Base-by-base conservation (phyloP, 768 basidiomycete species). In the Chiua virens region DNA sequence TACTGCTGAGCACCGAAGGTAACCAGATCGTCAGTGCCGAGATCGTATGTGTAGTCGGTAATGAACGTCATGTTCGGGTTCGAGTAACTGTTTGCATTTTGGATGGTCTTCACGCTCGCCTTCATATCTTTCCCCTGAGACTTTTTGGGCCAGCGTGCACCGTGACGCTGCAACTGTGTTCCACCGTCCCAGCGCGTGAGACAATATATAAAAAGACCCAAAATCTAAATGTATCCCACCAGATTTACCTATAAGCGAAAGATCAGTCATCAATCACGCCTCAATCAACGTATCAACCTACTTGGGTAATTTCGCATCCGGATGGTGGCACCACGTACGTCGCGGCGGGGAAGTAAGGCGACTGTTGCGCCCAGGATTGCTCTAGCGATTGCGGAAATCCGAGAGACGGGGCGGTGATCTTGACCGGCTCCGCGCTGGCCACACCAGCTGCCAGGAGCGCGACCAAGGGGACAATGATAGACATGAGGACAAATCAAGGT, bases 121-220 rank as follows among this genome's bases (percentile, higher is more conserved):
- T 62, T 46, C 9, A 85, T 86, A 20, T 58, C 52, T 9, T 58
- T 53, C 2, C 69, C 65, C 11, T 78, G 72, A 2, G 73, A 72
- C 2, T 68, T 61, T 0, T 85, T 87, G 0, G 90, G 90, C 59
- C 75, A 90, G 23, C 90, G 80, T 0, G 87, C 84, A 4, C 88
- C 89, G 60, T 93, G 89, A 4, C 90, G 75, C 66, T 90, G 85
- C 3, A 92, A 68, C 88, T 89, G 27, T 28, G 5, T 8, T 28
- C 8, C 27, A 28, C 27, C 27, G 27, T 28, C 27, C 27, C 27
- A 28, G 27, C 27, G 3, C 27, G 27, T 28, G 27, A 28, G 27
- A 28, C 27, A 28, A 28, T 2, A 28, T 28, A 5, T 20, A 30
- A 22, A 13, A 2, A 6, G 18, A 11, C 5, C 3, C 22, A 18